Evolutionary conservation across 2,329 filamentous ascomycete species (phyloP), one percentile per base, ranked within the genome.

Genomic region (Podosphaera aphanis): DNA sequence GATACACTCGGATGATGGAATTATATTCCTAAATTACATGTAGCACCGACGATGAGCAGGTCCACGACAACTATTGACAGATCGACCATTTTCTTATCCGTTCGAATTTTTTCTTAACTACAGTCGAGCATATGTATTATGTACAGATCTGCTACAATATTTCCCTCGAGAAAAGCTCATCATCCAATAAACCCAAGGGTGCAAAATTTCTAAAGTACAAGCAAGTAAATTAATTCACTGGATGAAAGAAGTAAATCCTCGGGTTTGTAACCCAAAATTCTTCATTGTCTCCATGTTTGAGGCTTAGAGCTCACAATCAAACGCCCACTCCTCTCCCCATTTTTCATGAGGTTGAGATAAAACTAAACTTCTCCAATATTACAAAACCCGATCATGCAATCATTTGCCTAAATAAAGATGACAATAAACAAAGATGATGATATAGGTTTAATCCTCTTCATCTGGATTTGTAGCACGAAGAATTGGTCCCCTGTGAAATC

Each of bases 391-490:
- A 3, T 33, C 29, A 11, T 33, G 11, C 13, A 33, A 33, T 33
- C 29, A n/a, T 33, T 33, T 33, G 5, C 29, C 29, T 25, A 8
- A 25, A 25, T 25, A 25, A 25, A 33, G 15, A 29, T 29, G 25
- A 6, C 8, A 11, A 33, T n/a, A 33, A n/a, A 13, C 20, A 20
- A 39, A 3, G 20, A 13, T 6, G 20, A 13, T 39, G 37, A 39
- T 42, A 18, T n/a, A 27, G 20, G 23, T 18, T 6, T 42, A 25
- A n/a, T 42, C 40, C 4, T 42, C 40, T 16, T 48, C 43, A 46
- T 78, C 73, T 2, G 74, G 73, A 53, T 79, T 79, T 25, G 65
- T 73, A 7, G 73, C 73, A 51, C 74, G 66, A n/a, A 79, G 63
- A 6, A 77, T 71, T 6, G 55, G 52, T 20, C 50, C 52, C 53